Conservation (phyloP, 2,329 filamentous ascomycete genomes). For the Rhinocladiella mackenziei region DNA sequence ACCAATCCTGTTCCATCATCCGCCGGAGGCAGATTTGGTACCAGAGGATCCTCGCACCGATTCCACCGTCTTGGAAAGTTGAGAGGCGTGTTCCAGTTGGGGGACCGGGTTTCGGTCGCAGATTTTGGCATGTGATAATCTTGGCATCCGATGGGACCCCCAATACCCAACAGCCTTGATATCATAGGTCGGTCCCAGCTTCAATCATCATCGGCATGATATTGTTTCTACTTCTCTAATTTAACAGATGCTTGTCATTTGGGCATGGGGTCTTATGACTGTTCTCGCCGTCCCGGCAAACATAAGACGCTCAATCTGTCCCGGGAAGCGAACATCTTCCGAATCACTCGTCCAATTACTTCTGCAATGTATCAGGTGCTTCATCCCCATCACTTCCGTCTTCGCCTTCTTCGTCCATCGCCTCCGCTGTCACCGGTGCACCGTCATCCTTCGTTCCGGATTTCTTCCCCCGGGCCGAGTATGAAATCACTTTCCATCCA, state of each 20-base stretch:
- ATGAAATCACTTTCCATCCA: constrained; percentile 57
- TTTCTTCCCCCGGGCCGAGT: constrained; percentile 45
- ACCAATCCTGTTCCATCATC: no score
- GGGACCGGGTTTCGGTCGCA: no score
- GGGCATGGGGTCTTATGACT: background rate
- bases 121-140: constrained; percentile 17
- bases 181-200: no score
- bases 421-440: constrained; percentile 44
- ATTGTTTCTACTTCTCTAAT: no score
- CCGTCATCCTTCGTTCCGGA: constrained; percentile 37
- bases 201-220: no score
- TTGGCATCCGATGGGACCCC: constrained; percentile 2
- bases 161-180: background rate
- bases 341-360: background rate
- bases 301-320: no score
- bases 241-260: no score
- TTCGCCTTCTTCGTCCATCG: constrained; percentile 43
- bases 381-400: constrained; percentile 33
- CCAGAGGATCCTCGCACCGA: no score
- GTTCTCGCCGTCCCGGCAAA: no score
- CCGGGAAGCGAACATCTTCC: no score
- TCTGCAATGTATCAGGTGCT: constrained; percentile 12
- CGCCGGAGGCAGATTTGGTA: background rate
- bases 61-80: no score
- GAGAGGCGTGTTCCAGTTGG: background rate